phyloP scores from a whole-genome alignment of 1,284 basidiomycete genomes.

The Naganishia cerealis region DNA sequence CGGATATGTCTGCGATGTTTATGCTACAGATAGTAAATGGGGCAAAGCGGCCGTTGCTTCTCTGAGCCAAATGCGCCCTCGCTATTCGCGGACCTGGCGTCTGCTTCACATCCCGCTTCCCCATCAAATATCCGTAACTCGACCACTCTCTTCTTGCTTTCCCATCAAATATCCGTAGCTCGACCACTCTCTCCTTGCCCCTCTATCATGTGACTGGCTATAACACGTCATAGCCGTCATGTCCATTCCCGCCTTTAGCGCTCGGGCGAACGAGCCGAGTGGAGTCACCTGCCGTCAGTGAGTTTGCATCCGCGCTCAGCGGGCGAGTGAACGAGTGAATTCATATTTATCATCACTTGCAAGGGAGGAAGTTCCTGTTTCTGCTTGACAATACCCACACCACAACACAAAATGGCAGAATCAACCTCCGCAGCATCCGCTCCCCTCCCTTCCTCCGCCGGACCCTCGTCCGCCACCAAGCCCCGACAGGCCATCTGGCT shows the following conservation, averaged over 20 bases:
- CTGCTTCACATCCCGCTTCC: background rate
- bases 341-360: background rate
- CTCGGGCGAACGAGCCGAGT: constrained; percentile 6
- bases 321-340: background rate
- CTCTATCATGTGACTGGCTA: background rate
- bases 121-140: background rate
- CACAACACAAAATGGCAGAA: constrained; percentile 28
- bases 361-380: too few species aligned
- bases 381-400: background rate
- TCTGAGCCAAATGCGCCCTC: background rate
- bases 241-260: constrained; percentile 4
- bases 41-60: too few species aligned
- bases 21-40: too few species aligned
- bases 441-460: constrained; percentile 39
- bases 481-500: constrained; percentile 67
- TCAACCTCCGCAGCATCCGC: constrained; percentile 33
- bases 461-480: constrained; percentile 45
- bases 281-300: background rate
- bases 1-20: too few species aligned
- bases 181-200: background rate
- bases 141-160: background rate
- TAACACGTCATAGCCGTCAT: background rate
- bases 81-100: background rate
- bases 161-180: background rate
- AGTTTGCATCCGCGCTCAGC: constrained; percentile 1